phyloP scores from a whole-genome alignment of 345 rosid species.

The Aurinia saxatilis region DNA sequence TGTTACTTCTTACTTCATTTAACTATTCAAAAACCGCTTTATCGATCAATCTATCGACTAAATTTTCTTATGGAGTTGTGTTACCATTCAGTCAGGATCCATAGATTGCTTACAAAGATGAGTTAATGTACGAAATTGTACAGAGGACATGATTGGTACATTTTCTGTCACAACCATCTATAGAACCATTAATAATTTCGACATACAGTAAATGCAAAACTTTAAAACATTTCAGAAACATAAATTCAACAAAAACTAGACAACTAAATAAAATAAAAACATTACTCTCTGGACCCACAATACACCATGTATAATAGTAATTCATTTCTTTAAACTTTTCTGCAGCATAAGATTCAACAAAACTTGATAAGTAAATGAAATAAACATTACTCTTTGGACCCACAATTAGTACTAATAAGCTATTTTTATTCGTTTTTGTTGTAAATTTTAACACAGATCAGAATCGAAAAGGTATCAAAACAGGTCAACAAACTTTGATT shows the following conservation, averaged over 20 bases:
- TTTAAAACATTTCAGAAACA: neutral
- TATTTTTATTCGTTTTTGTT: no score
- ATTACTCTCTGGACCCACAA: slow-evolving; percentile 12
- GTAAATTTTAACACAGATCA: slow-evolving; percentile 1
- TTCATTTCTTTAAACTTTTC: neutral
- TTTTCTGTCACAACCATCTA: neutral
- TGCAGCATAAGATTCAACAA: no score
- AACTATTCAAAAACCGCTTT: no score
- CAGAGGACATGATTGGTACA: neutral
- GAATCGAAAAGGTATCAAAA: neutral
- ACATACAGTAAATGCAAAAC: slow-evolving; percentile 8
- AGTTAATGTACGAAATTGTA: no score
- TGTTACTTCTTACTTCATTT: no score
- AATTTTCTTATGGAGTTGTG: no score
- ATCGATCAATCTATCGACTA: no score
- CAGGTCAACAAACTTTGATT: slow-evolving; percentile 7
- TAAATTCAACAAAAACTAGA: neutral
- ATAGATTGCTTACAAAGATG: no score
- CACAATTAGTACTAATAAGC: no score
- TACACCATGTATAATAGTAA: slow-evolving; percentile 2
- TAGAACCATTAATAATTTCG: neutral
- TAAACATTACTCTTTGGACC: no score
- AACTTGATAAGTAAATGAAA: no score
- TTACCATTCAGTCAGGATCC: no score
- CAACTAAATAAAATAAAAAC: neutral